Percentiles rank a stretch among this genome's conserved stretches.
Evolutionary conservation across 192 early-diverging fungal genomes (phyloP).

Genomic region (Geranomyces michiganensis): DNA sequence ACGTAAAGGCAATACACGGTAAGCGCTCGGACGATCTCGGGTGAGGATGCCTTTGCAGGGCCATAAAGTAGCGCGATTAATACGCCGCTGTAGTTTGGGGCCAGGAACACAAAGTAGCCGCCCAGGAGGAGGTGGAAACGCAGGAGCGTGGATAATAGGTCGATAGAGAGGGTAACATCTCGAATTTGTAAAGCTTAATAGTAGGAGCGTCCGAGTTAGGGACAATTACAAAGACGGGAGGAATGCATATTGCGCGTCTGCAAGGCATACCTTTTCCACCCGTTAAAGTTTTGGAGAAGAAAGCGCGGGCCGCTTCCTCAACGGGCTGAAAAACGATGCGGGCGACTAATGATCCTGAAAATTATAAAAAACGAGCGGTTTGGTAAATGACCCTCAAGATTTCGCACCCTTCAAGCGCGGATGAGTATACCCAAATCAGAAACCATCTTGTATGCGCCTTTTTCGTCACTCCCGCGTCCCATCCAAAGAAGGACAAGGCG

Average conservation of each 20-base stretch:
- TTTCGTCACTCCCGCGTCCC: constrained; percentile 28
- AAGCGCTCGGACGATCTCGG: constrained; percentile 59
- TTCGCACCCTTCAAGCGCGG: neutral
- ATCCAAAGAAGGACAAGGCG: constrained; percentile 70
- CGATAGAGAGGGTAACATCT: constrained; percentile 7
- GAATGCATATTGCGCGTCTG: too few species aligned
- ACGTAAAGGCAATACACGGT: constrained; percentile 87
- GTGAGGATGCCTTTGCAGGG: constrained; percentile 32
- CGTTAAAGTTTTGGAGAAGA: constrained; percentile 74
- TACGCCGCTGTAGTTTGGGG: constrained; percentile 75
- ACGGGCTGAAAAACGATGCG: constrained; percentile 91
- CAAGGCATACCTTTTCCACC: neutral
- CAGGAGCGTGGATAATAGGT: constrained; percentile 40
- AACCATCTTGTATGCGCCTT: constrained; percentile 42
- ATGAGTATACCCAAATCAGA: constrained; percentile 38
- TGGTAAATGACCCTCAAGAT: constrained; percentile 4
- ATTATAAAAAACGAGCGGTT: neutral
- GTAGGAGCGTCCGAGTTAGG: too few species aligned
- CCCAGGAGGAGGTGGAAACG: constrained; percentile 74
- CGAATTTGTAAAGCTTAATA: neutral
- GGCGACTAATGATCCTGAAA: constrained; percentile 81
- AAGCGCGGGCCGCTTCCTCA: constrained; percentile 85
- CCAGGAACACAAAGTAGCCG: constrained; percentile 77
- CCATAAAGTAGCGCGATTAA: constrained; percentile 70
- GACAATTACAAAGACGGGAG: too few species aligned